Evolutionary conservation across 495 filamentous ascomycete genomes (phyloP), one percentile per base, ranked within the genome.

Genomic region (Cercophora sp.): DNA sequence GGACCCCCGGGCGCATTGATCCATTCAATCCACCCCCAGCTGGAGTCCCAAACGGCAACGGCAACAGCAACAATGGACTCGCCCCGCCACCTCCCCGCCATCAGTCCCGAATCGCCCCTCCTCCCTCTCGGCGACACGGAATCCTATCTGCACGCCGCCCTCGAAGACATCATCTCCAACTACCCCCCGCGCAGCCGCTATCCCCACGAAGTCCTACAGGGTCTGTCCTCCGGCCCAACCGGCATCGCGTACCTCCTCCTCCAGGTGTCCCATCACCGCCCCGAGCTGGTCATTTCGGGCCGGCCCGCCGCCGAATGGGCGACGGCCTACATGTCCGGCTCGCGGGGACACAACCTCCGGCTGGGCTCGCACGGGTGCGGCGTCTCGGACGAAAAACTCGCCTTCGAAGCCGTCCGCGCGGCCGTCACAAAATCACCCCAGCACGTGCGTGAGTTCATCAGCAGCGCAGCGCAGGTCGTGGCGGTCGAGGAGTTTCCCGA

Each of bases 241-340:
- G 79, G 76, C 20, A 66, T 85, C 16, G 81, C 80, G 8, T 79
- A 80, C 60, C 69, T 85, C 0, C 79, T 86, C 68, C 73, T 79
- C 20, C 62, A 66, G 1, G 70, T 84, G 2, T 77, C 79, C 16
- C 55, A 61, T 6, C 53, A 64, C 16, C 73, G 77, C 29, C 75
- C 81, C 0, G 66, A 76, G 35, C 48, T 83, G 5, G 45, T 61
- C 13, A 65, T 84, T 43, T 64, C 62, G 42, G 70, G 71, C 24
- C 67, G 71, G 16, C 57, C 68, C 3, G 65, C 78, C 23, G 50
- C 62, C 18, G 62, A 72, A 44, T 83, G 77, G 77, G 77, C 70
- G 20, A 65, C 73, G 48, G 59, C 62, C 24, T 75, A 80, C 54
- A 69, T 81, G 32, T 62, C 69, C 3, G 68, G 72, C 0, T 73